These are phyloP conservation scores for Backusella psychrophila DNA, from an alignment of 192 early-diverging fungal genomes.

Conservation along the genomic window DNA sequence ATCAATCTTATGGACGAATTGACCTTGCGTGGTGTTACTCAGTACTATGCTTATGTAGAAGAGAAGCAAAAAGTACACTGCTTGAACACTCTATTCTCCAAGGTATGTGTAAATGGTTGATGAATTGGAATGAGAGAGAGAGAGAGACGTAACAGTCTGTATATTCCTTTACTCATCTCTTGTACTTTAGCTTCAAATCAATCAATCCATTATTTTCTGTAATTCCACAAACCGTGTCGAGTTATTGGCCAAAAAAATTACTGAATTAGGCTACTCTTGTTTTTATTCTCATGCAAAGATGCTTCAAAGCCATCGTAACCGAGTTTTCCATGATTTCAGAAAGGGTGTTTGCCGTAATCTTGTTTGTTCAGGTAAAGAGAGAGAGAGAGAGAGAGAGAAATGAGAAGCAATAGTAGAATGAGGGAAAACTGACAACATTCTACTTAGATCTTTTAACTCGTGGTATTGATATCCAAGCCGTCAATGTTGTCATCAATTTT, in stretches of 20 bases:
- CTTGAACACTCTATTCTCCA: constrained; percentile 90
- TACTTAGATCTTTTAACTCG: constrained; percentile 87
- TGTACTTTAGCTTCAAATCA: constrained; percentile 87
- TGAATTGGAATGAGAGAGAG: neutral
- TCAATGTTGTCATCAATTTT: constrained; percentile 99
- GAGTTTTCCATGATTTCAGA: constrained; percentile 99
- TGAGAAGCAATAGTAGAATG: neutral
- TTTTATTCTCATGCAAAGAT: constrained; percentile 99
- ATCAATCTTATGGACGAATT: constrained; percentile 99
- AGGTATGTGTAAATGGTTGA: constrained; percentile 45
- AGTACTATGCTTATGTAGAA: constrained; percentile 99
- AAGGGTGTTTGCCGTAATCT: constrained; percentile 97
- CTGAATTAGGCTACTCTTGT: constrained; percentile 99
- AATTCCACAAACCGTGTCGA: constrained; percentile 99
- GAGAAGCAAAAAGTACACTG: constrained; percentile 99
- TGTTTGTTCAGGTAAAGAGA: constrained; percentile 82
- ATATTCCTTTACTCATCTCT: neutral
- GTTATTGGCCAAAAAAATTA: constrained; percentile 98
- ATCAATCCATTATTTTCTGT: constrained; percentile 99
- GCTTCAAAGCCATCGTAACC: constrained; percentile 97
- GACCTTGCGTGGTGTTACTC: constrained; percentile 95
- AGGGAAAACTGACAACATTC: neutral
- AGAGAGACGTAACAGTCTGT: no score
- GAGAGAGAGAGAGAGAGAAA: neutral
- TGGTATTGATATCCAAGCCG: constrained; percentile 99